Conservation (phyloP, 2,329 filamentous ascomycete species). For the Verticillium alfalfae region DNA sequence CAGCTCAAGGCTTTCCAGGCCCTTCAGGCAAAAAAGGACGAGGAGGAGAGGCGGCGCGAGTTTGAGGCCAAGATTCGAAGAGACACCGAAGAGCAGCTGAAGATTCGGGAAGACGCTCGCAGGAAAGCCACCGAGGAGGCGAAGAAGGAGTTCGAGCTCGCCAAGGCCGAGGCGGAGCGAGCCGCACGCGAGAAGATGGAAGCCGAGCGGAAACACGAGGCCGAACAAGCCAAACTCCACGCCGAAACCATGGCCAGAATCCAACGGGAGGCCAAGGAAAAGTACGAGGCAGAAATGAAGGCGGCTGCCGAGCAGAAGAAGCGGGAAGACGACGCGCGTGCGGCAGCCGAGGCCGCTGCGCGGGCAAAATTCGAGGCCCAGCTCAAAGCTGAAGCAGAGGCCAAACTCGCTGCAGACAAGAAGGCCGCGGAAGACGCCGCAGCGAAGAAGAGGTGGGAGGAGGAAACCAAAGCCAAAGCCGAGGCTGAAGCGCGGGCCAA, state of each 20-base stretch:
- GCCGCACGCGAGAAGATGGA: slow-evolving; percentile 38
- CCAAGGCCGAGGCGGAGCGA: slow-evolving; percentile 38
- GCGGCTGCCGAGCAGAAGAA: slow-evolving; percentile 37
- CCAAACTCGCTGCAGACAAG: slow-evolving; percentile 24
- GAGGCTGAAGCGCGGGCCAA: slow-evolving; percentile 33
- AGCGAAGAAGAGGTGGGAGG: slow-evolving; percentile 16
- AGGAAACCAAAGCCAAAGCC: slow-evolving; percentile 27
- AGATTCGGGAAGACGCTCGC: slow-evolving; percentile 33
- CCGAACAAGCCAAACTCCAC: slow-evolving; percentile 33
- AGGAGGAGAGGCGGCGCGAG: slow-evolving; percentile 36
- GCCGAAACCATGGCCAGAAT: slow-evolving; percentile 25
- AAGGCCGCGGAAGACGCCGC: slow-evolving; percentile 13
- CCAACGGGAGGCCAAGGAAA: slow-evolving; percentile 24
- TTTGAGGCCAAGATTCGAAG: slow-evolving; percentile 37
- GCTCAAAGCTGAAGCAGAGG: slow-evolving; percentile 30
- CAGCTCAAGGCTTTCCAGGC: slow-evolving; percentile 48
- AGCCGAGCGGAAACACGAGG: slow-evolving; percentile 36
- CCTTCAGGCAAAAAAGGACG: slow-evolving; percentile 38
- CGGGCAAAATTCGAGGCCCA: slow-evolving; percentile 21
- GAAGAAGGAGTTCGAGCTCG: slow-evolving; percentile 40
- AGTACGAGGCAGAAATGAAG: slow-evolving; percentile 33
- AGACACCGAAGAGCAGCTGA: slow-evolving; percentile 40
- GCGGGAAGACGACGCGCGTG: slow-evolving; percentile 30
- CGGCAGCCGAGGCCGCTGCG: slow-evolving; percentile 34
- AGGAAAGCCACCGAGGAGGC: slow-evolving; percentile 37